Base-by-base conservation (phyloP, 2,329 filamentous ascomycete species). In the Hypoxylon sp. region DNA sequence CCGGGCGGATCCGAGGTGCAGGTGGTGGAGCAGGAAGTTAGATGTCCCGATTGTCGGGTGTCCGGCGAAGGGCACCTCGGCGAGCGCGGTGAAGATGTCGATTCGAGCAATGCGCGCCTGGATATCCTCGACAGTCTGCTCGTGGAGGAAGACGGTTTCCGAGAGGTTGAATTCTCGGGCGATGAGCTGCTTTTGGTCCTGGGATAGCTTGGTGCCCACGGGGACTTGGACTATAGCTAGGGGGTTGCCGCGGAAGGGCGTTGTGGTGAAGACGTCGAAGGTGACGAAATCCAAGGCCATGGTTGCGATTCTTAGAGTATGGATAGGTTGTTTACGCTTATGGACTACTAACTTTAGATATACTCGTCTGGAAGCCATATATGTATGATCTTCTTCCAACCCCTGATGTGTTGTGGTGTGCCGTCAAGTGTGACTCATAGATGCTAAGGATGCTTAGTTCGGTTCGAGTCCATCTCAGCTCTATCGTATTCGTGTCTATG, bases 161-260 rank as follows among this genome's bases (percentile, higher is more conserved):
- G 86, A 88, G 73, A 88, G 85, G 78, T 88, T 89, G 80, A 91
- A 90, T 78, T 91, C 89, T 62, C 82, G 81, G 47, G 88, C 87
- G 67, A 91, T 85, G 68, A 79, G 75, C 74, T 89, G 87, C 74
- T 91, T 90, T 74, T 85, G 82, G 1, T 80, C 76, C 72, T 87
- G 84, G 1, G 82, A 81, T 22, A 89, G 79, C 13, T 74, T 73
- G n/a, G 78, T 72, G 8, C 78, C 78, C 11, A 80, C 68, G 2
- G 86, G 86, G 67, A 90, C 80, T 52, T 83, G 81, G 67, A 91
- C 84, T 24, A 91, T 81, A 35, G 88, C 88, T 39, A 91, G 84
- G 2, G 87, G 88, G 75, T 90, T 90, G 71, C 89, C 89, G 50
- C 80, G 76, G 77, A 84, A 87, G 59, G 79, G 81, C 0, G 78